A percentile compares a stretch with the other conserved stretches of the same genome.
Evolutionary conservation across 495 filamentous ascomycete species (phyloP).

Genomic region (Bryoglossum gracile): DNA sequence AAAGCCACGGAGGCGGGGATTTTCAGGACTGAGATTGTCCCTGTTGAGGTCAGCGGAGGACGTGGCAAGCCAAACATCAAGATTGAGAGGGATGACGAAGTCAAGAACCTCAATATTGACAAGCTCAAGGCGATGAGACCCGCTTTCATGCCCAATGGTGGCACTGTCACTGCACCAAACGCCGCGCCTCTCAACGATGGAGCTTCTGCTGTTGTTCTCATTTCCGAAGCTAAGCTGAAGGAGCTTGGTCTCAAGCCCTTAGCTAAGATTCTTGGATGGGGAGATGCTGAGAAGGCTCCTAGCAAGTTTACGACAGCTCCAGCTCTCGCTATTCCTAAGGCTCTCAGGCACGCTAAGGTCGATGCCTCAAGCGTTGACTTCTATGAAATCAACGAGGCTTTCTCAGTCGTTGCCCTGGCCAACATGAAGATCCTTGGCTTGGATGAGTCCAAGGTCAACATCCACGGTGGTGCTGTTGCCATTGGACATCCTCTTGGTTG

Average conservation of each 20-base stretch:
- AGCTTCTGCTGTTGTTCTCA: slow-evolving; percentile 81
- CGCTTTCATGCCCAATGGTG: slow-evolving; percentile 72
- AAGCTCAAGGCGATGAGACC: slow-evolving; percentile 82
- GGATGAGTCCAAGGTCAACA: slow-evolving; percentile 80
- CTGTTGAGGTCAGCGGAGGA: slow-evolving; percentile 79
- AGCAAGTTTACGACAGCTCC: slow-evolving; percentile 94
- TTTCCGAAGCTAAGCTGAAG: slow-evolving; percentile 83
- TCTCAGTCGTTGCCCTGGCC: slow-evolving; percentile 91
- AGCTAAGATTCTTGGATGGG: slow-evolving; percentile 95
- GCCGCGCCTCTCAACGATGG: slow-evolving; percentile 94
- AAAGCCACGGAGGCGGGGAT: slow-evolving; percentile 68
- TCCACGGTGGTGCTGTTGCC: slow-evolving; percentile 92
- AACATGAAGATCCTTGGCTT: slow-evolving; percentile 86
- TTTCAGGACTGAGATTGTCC: slow-evolving; percentile 81
- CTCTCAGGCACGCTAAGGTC: slow-evolving; percentile 82
- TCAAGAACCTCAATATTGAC: slow-evolving; percentile 92
- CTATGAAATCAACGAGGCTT: slow-evolving; percentile 99
- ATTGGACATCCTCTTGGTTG: slow-evolving; percentile 92
- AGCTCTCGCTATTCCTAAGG: slow-evolving; percentile 93
- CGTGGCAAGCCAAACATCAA: slow-evolving; percentile 81
- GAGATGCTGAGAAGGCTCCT: slow-evolving; percentile 81
- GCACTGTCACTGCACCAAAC: slow-evolving; percentile 96
- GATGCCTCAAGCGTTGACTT: slow-evolving; percentile 71
- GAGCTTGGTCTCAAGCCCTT: slow-evolving; percentile 82
- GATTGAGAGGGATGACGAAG: slow-evolving; percentile 85